Base-by-base conservation (phyloP, 306 rosid species). In the Ormosia semicastrata region DNA sequence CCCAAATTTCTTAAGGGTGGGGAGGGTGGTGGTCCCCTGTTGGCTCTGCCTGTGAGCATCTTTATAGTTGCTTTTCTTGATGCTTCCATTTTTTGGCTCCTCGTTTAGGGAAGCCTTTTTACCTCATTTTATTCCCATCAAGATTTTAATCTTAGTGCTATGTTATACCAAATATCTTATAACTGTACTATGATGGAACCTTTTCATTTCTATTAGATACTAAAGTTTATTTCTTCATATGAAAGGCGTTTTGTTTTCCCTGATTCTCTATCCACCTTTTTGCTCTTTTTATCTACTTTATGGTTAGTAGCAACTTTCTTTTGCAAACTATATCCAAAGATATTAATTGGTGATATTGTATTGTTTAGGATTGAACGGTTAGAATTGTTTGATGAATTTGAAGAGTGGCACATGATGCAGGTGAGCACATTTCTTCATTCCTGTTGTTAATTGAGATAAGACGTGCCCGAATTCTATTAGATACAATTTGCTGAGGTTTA, bases 371-470 rank as follows among this genome's bases (percentile, higher is more conserved):
- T 92, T 68, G 99, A 95, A 85, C 89, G 99, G 85, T 86, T 95
- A 87, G 98, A 95, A 86, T 79, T 92, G 85, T 14, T 93, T 64
- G 98, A 95, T 81, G 98, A 95, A 90, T 95, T 95, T 85, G 99
- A 95, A 87, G 98, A 95, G 87, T 95, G 98, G 98, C 84, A 95
- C 89, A 92, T 95, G 99, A 95, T 95, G 97, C 97, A 92, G 96
- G 98, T 88, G 82, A 92, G 90, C 85, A 84, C 68, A 50, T 40
- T 73, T 84, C 53, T 64, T 73, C 52, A 44, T 78, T 66, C 52
- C 49, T 79, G 18, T 78, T 74, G 11, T 80, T 44, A 34, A 69
- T 81, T 73, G 64, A 64, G 65, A 71, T 63, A 14, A 30, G 60
- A 76, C 32, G 76, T 54, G 72, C 52, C 46, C 65, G 59, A 62